phyloP scores from a whole-genome alignment of 257 asterid species.

The Fraxinus quadrangulata region DNA sequence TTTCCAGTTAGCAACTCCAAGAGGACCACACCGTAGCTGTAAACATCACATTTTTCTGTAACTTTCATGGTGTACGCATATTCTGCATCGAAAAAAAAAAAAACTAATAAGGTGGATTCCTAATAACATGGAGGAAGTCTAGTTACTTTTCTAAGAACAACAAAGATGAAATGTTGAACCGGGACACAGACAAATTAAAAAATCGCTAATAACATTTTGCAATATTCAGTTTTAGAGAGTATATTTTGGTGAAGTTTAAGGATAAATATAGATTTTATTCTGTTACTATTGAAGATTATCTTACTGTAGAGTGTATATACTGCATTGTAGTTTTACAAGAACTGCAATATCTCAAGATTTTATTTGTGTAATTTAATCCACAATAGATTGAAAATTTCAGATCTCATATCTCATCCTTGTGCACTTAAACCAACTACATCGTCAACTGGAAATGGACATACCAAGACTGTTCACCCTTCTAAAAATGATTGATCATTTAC shows the following conservation, averaged over 20 bases:
- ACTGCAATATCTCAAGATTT: background rate
- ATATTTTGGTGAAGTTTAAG: background rate
- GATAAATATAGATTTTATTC: background rate
- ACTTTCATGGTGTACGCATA: slow-evolving; percentile 94
- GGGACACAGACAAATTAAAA: too few species aligned
- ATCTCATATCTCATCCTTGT: background rate
- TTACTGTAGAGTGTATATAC: too few species aligned
- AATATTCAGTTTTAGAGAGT: too few species aligned
- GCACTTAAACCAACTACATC: background rate
- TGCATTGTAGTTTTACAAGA: background rate
- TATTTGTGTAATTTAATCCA: background rate
- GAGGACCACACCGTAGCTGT: slow-evolving; percentile 89
- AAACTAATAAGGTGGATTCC: background rate
- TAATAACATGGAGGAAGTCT: background rate
- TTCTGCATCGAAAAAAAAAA: slow-evolving; percentile 47
- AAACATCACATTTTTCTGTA: slow-evolving; percentile 82
- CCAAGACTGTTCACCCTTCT: background rate
- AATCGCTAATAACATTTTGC: too few species aligned
- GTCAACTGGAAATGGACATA: background rate
- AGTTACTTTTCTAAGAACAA: background rate
- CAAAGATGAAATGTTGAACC: background rate
- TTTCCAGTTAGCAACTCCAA: slow-evolving; percentile 82
- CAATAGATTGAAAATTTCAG: background rate
- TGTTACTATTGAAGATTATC: background rate
- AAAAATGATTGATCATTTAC: background rate